Base-by-base conservation (phyloP, 1,139 yeast genomes). In the Saccharomyces hybrid region DNA sequence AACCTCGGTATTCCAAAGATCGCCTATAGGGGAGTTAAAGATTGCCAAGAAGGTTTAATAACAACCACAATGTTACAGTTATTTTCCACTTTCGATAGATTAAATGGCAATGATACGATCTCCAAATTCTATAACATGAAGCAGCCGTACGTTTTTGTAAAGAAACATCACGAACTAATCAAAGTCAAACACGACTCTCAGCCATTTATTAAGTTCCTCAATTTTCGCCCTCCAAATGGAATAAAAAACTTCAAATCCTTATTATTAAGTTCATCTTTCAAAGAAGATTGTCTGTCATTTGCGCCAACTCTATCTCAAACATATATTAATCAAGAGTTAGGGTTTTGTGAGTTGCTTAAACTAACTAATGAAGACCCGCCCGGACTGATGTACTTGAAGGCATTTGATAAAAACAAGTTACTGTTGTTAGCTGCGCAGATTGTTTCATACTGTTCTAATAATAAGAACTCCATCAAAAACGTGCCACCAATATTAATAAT, bases 241-340 rank as follows among this genome's bases (percentile, higher is more conserved):
- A 69, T 70, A 3, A 84, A 84, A 58, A 73, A 78, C 59, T 79
- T 84, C 57, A 81, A 79, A 55, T 70, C 82, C 4, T 60, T 85
- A n/a, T 63, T 84, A 57, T 64, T 85, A 2, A 65, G 74, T 0
- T 73, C 76, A 0, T 59, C 64, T 5, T 59, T 54, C 20, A 58
- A 57, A 41, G 61, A 59, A 20, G 71, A 63, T 50, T 67, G 69
- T 54, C 50, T 54, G 20, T 56, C 61, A 6, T 69, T 66, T 53
- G 61, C 64, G 5, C 65, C 70, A 14, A 62, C 63, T 3, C 54
- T 65, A 48, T 67, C 67, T 6, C 71, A 68, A 54, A 64, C 67
- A 5, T 69, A 68, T 48, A 65, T 63, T 6, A 63, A 62, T 14
- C 65, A 65, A 42, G 71, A 69, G 47, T 65, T 67, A 52, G 72